These are phyloP conservation scores for Pseudomonodictys pantanalensis DNA, from an alignment of 495 filamentous ascomycete genomes.

Conservation along the genomic window DNA sequence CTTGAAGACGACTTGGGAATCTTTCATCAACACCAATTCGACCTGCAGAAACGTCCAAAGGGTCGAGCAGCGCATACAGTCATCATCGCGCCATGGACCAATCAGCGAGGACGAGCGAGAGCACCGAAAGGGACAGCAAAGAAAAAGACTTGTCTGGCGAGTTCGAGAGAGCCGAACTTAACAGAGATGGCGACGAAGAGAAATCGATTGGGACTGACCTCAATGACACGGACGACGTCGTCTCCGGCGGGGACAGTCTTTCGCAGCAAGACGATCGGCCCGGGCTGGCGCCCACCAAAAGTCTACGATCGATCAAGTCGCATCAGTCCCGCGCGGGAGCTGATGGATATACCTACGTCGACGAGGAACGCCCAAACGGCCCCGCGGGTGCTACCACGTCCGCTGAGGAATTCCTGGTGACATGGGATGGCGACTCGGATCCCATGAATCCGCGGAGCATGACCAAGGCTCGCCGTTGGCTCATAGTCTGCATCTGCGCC, in stretches of 20 bases:
- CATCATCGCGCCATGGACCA: no score
- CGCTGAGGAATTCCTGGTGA: slow-evolving; percentile 54
- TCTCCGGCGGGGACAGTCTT: background rate
- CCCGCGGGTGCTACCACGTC: slow-evolving; percentile 16
- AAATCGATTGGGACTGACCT: background rate
- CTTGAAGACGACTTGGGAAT: background rate
- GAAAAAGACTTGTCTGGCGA: background rate
- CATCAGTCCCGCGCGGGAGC: slow-evolving; percentile 29
- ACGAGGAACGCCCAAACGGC: slow-evolving; percentile 25
- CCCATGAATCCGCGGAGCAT: slow-evolving; percentile 69
- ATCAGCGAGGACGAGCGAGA: background rate
- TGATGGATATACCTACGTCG: slow-evolving; percentile 33
- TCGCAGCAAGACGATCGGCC: background rate
- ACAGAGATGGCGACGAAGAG: background rate
- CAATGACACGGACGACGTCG: background rate
- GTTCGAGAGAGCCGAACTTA: background rate
- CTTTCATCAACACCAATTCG: no score
- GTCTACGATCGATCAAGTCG: slow-evolving; percentile 16
- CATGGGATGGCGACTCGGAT: slow-evolving; percentile 71
- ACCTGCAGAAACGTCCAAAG: no score
- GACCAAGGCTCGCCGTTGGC: slow-evolving; percentile 67
- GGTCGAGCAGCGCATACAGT: background rate
- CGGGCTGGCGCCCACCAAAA: slow-evolving; percentile 11
- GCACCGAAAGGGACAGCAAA: background rate
- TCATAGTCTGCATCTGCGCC: slow-evolving; percentile 69